Evolutionary conservation across 139 green algal genomes (phyloP).

Genomic region (Yamagishiella unicocca): DNA sequence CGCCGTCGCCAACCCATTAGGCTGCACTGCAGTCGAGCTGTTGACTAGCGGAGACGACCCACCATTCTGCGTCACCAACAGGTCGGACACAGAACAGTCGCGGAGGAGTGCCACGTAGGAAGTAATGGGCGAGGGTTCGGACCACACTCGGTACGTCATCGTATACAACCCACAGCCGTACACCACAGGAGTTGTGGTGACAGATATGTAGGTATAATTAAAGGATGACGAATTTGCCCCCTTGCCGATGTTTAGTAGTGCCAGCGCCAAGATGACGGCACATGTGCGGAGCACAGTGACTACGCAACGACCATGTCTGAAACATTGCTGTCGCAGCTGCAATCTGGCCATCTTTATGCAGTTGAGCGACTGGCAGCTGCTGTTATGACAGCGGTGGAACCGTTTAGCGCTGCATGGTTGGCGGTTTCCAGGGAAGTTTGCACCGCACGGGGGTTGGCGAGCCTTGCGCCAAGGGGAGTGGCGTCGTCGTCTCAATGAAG

Average conservation of each 20-base stretch:
- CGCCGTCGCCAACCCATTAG: neutral
- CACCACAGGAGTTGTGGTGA: neutral
- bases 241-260: neutral
- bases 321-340: neutral
- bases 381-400: too few relatives aligned
- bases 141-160: slow-evolving; percentile 30
- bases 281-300: neutral
- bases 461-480: too few relatives aligned
- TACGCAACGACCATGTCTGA: neutral
- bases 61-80: neutral
- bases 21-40: neutral
- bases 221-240: neutral
- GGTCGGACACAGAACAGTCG: neutral
- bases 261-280: neutral
- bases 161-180: slow-evolving; percentile 3
- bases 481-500: too few relatives aligned
- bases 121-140: neutral
- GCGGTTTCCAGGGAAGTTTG: too few relatives aligned
- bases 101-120: neutral
- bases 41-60: neutral
- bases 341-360: neutral
- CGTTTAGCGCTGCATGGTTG: too few relatives aligned
- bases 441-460: too few relatives aligned
- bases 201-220: neutral
- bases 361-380: too few relatives aligned